A percentile compares a stretch with the other conserved stretches of the same genome.
These are phyloP conservation scores for Geotrichum phurueaensis DNA, from an alignment of 1,139 yeast species.

Conservation along the genomic window DNA sequence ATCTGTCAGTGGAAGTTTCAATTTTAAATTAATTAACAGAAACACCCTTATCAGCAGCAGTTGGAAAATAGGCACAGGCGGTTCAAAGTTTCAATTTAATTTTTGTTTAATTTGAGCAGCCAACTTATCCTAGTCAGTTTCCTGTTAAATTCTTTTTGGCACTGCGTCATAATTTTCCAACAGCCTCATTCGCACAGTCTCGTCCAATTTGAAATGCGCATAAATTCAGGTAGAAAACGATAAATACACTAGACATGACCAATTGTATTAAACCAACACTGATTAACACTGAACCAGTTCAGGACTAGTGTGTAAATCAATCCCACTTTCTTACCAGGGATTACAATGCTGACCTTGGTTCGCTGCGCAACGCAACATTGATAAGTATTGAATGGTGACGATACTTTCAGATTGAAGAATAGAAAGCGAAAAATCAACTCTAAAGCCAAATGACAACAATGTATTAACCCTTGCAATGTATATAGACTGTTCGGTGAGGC, in stretches of 20 bases:
- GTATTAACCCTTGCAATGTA: neutral
- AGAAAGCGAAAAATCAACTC: neutral
- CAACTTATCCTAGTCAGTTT: neutral
- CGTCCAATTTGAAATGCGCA: neutral
- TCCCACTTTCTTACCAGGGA: neutral
- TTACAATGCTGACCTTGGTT: neutral
- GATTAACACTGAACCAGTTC: neutral
- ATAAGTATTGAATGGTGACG: neutral
- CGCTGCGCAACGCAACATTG: neutral
- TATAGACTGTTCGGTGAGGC: neutral
- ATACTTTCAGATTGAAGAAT: no score
- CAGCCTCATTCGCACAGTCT: conserved; percentile 1
- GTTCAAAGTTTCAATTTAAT: neutral
- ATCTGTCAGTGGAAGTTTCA: neutral
- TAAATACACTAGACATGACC: neutral
- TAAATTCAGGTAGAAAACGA: neutral
- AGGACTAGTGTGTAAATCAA: neutral
- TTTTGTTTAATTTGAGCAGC: neutral
- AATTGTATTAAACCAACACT: neutral
- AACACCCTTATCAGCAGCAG: neutral
- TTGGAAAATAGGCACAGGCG: neutral
- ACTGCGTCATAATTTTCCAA: neutral
- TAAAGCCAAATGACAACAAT: neutral
- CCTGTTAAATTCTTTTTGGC: neutral
- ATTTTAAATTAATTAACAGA: neutral